phyloP scores from a whole-genome alignment of 345 rosid species.

The Camelina neglecta region DNA sequence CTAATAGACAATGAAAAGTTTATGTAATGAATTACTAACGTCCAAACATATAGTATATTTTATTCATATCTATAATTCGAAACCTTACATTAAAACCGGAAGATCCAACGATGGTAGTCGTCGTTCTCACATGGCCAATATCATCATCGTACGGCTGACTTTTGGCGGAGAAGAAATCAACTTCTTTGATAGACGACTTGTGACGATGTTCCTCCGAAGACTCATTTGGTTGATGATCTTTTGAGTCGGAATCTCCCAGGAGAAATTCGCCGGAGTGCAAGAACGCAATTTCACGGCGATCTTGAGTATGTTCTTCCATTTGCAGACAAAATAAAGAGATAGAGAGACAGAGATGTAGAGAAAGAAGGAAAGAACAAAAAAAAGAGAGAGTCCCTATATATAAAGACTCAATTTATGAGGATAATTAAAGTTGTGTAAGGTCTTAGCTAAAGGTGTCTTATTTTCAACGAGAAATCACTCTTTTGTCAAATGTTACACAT shows the following conservation, averaged over 20 bases:
- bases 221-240: constrained; percentile 38
- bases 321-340: constrained; percentile 15
- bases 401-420: constrained; percentile 29
- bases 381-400: constrained; percentile 5
- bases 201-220: constrained; percentile 32
- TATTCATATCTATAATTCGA: background rate
- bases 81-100: constrained; percentile 62
- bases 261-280: constrained; percentile 58
- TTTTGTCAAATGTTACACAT: constrained; percentile 45
- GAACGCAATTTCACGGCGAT: constrained; percentile 61
- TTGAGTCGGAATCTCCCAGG: constrained; percentile 37
- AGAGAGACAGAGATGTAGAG: constrained; percentile 12
- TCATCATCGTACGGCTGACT: constrained; percentile 53
- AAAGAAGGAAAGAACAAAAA: background rate
- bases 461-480: constrained; percentile 49
- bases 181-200: constrained; percentile 59
- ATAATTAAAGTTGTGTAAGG: constrained; percentile 28
- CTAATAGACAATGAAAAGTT: constrained; percentile 44
- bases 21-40: constrained; percentile 10
- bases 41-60: background rate
- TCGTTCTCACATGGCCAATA: constrained; percentile 42
- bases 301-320: constrained; percentile 66
- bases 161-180: constrained; percentile 75
- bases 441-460: constrained; percentile 44
- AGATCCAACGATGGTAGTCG: constrained; percentile 47